Conservation (phyloP, 2,329 filamentous ascomycete genomes). For the Chalaropsis ovoidea region DNA sequence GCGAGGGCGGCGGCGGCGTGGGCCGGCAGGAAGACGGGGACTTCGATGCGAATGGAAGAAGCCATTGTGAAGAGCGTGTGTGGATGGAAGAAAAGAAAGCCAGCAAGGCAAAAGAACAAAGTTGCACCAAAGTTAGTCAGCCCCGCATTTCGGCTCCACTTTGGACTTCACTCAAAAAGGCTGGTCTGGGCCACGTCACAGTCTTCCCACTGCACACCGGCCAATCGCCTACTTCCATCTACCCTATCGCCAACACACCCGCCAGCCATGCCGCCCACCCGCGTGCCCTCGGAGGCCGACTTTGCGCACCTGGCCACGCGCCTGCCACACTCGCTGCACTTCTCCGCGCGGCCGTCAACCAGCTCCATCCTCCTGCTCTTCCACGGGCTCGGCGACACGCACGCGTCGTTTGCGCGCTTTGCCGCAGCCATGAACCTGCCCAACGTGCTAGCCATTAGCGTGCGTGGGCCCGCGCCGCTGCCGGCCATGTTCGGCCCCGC, state of each 20-base stretch:
- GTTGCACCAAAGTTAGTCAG: not conserved
- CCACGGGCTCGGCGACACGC: constrained; percentile 73
- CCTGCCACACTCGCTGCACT: constrained; percentile 40
- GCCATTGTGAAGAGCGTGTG: constrained; percentile 25
- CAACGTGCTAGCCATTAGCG: constrained; percentile 63
- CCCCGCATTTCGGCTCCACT: constrained; percentile 15
- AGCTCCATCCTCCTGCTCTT: constrained; percentile 71
- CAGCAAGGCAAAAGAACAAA: not conserved
- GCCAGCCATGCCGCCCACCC: constrained; percentile 28
- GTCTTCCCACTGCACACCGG: not conserved
- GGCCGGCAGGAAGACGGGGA: constrained; percentile 43
- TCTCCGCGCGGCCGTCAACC: constrained; percentile 48
- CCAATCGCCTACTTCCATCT: not conserved
- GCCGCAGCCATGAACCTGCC: constrained; percentile 61
- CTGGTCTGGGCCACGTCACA: too few species aligned
- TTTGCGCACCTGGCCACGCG: constrained; percentile 38
- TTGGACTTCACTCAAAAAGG: constrained; percentile 15
- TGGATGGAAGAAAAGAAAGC: not conserved
- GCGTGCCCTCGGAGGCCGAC: constrained; percentile 43
- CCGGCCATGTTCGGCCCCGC: constrained; percentile 53
- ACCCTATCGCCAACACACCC: not conserved
- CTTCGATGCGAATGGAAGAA: constrained; percentile 35
- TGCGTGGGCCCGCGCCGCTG: constrained; percentile 60
- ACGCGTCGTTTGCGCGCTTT: constrained; percentile 57
- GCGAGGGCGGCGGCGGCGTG: constrained; percentile 35